These are phyloP conservation scores for Eucalyptus tenuipes DNA, from an alignment of 345 rosid species.

Conservation along the genomic window DNA sequence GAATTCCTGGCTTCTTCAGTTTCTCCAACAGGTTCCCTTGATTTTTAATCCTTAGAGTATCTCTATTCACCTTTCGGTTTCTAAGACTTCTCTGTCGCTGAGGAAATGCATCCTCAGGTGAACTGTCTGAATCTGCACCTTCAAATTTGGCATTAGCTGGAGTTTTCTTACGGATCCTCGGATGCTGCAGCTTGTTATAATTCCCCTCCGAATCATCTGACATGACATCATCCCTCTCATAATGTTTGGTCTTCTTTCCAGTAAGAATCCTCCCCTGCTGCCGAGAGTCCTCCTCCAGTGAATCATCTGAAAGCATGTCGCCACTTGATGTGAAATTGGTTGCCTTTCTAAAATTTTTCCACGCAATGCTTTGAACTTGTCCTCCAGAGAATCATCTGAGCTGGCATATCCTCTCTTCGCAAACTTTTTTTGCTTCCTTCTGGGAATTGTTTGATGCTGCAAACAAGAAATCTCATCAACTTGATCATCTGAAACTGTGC, in stretches of 20 bases:
- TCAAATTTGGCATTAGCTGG: conserved; percentile 8
- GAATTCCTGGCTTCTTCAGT: conserved; percentile 5
- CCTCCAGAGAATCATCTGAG: conserved; percentile 19
- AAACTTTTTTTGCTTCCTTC: conserved; percentile 10
- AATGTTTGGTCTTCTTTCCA: conserved; percentile 8
- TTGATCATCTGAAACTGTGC: conserved; percentile 22
- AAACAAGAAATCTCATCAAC: conserved; percentile 21
- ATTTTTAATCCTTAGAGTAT: neutral
- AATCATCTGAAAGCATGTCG: conserved; percentile 39
- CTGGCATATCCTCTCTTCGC: conserved; percentile 8
- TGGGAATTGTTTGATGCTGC: conserved; percentile 1
- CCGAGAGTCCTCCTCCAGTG: conserved; percentile 19
- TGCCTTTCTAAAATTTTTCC: conserved; percentile 10
- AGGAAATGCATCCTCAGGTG: conserved; percentile 5
- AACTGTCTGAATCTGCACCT: conserved; percentile 15
- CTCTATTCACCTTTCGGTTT: conserved; percentile 18
- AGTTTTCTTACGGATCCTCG: conserved; percentile 22
- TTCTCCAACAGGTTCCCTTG: neutral
- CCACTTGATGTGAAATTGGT: conserved; percentile 22
- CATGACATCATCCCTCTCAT: conserved; percentile 26
- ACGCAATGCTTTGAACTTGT: conserved; percentile 1
- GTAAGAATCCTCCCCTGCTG: conserved; percentile 6
- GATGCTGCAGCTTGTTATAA: conserved; percentile 2
- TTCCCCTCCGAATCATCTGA: conserved; percentile 42
- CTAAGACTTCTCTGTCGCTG: conserved; percentile 29